Conservation (phyloP, 345 rosid genomes). For the Erodium maritimum region DNA sequence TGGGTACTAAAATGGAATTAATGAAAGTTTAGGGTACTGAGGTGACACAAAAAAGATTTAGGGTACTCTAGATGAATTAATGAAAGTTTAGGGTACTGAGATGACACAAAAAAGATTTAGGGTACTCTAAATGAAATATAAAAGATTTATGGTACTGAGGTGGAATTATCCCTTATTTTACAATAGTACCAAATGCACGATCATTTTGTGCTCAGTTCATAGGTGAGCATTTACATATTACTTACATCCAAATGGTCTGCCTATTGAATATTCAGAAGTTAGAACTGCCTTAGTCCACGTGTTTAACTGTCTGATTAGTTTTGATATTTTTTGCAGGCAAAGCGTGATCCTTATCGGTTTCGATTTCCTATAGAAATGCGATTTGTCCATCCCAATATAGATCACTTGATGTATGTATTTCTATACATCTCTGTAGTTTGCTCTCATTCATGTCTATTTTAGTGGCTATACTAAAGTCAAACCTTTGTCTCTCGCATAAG, state of each 20-base stretch:
- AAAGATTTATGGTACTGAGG: too few species aligned
- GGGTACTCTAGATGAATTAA: too few species aligned
- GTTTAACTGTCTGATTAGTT: background rate
- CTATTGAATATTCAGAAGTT: constrained; percentile 1
- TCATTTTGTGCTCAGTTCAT: background rate
- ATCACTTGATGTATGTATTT: constrained; percentile 72
- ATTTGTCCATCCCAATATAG: constrained; percentile 77
- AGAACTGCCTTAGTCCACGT: background rate
- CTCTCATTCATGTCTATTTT: constrained; percentile 4
- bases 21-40: too few species aligned
- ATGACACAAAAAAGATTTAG: too few species aligned
- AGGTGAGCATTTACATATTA: background rate
- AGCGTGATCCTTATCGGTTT: constrained; percentile 83
- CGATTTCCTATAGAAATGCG: constrained; percentile 94
- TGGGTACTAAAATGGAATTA: too few species aligned
- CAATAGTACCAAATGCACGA: too few species aligned
- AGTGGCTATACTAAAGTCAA: background rate
- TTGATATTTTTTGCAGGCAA: constrained; percentile 46
- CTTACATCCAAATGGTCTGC: constrained; percentile 6
- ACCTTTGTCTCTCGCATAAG: constrained; percentile 1
- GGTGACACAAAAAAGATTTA: too few species aligned
- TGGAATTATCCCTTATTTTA: too few species aligned
- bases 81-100: too few species aligned
- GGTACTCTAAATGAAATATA: too few species aligned
- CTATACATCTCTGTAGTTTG: constrained; percentile 4